Percentiles rank a stretch among this genome's conserved stretches.
Conservation (phyloP, 495 filamentous ascomycete genomes). For the Parathielavia hyrcaniae region DNA sequence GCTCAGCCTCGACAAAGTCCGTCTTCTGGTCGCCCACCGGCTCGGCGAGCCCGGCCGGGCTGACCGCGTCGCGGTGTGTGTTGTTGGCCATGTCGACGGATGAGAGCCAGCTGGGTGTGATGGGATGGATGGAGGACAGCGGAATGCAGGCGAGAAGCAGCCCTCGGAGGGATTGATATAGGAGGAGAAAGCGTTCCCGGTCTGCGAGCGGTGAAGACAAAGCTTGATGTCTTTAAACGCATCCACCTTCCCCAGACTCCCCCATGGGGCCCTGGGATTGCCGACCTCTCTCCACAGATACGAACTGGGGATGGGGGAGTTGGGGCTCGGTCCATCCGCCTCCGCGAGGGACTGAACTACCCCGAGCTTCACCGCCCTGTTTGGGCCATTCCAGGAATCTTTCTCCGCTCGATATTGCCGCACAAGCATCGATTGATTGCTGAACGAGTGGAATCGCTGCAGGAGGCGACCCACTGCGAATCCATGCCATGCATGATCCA, state of each 20-base stretch:
- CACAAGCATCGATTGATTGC: background rate
- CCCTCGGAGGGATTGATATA: background rate
- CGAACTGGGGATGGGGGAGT: background rate
- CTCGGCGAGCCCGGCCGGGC: background rate
- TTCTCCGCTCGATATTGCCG: background rate
- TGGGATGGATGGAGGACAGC: too few relatives aligned
- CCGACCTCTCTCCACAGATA: background rate
- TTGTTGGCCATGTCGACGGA: background rate
- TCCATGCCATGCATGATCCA: background rate
- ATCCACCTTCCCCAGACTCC: slow-evolving; percentile 6
- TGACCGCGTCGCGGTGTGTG: background rate
- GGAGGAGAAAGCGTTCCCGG: background rate
- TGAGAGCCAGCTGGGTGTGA: too few relatives aligned
- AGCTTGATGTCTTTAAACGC: background rate
- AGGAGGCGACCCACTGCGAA: background rate
- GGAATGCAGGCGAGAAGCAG: background rate
- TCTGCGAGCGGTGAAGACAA: background rate
- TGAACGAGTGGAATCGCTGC: background rate
- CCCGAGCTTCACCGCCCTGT: slow-evolving; percentile 2
- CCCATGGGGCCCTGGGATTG: background rate
- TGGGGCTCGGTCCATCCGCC: background rate
- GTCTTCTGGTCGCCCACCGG: slow-evolving; percentile 1
- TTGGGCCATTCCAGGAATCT: background rate
- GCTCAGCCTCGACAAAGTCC: slow-evolving; percentile 41
- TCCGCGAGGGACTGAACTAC: background rate